A percentile compares a stretch with the other conserved stretches of the same genome.
These are phyloP conservation scores for Hanseniaspora nectarophila DNA, from an alignment of 805 yeast species.

Conservation along the genomic window DNA sequence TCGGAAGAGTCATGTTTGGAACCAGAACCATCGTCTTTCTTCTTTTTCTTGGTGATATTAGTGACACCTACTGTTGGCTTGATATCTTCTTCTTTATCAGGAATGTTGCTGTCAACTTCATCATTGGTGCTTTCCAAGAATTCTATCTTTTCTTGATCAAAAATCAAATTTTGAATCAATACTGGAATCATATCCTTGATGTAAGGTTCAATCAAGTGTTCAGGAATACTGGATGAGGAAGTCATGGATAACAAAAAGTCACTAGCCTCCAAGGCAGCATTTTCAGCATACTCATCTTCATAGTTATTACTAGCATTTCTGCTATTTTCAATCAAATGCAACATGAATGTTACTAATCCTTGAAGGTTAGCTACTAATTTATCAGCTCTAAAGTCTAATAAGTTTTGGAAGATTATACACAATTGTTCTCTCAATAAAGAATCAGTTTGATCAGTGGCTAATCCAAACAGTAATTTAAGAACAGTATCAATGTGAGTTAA, in stretches of 20 bases:
- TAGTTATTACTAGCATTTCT: not conserved
- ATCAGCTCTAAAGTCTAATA: constrained; percentile 70
- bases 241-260: constrained; percentile 75
- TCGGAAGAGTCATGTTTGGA: constrained; percentile 60
- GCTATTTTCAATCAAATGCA: constrained; percentile 51
- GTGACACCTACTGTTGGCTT: constrained; percentile 47
- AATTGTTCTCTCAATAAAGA: constrained; percentile 57
- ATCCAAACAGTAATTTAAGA: constrained; percentile 48
- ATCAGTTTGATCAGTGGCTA: constrained; percentile 47
- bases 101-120: constrained; percentile 63
- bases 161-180: constrained; percentile 70
- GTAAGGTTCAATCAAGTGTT: constrained; percentile 42
- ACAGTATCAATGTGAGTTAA: constrained; percentile 54
- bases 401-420: constrained; percentile 59
- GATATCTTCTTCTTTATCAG: constrained; percentile 79
- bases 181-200: constrained; percentile 62
- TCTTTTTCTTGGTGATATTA: constrained; percentile 41
- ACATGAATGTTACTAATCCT: constrained; percentile 75
- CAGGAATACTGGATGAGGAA: constrained; percentile 46
- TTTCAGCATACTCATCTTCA: constrained; percentile 38
- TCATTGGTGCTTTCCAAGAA: constrained; percentile 41
- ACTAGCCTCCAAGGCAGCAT: constrained; percentile 81
- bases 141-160: constrained; percentile 68
- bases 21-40: constrained; percentile 22
- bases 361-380: constrained; percentile 65